Percentiles rank a stretch among this genome's conserved stretches.
Conservation (phyloP, 768 basidiomycete species). For the Russula olivacea region DNA sequence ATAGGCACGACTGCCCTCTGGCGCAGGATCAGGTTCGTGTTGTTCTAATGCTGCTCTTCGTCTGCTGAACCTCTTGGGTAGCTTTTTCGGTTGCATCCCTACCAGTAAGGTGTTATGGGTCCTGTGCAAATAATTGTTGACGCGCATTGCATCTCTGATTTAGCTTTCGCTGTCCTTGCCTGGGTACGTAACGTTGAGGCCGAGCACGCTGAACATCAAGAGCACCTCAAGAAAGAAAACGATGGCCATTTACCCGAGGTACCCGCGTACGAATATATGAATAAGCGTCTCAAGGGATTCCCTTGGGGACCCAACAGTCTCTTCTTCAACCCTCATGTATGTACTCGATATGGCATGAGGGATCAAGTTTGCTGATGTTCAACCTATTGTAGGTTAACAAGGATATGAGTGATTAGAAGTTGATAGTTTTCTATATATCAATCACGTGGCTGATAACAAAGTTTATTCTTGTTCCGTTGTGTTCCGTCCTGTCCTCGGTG, state of each 20-base stretch:
- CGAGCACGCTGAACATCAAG: conserved; percentile 65
- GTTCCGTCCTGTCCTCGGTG: background rate
- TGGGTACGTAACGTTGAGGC: conserved; percentile 50
- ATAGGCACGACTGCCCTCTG: conserved; percentile 73
- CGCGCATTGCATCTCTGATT: background rate
- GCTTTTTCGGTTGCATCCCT: conserved; percentile 71
- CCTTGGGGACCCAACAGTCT: conserved; percentile 82
- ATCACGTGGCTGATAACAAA: background rate
- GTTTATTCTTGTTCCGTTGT: background rate
- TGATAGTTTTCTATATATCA: conserved; percentile 1
- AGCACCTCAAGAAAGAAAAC: conserved; percentile 67
- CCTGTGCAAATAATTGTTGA: background rate
- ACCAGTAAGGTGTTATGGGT: conserved; percentile 47
- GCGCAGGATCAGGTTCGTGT: conserved; percentile 75
- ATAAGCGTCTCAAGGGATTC: conserved; percentile 70
- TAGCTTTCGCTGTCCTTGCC: conserved; percentile 29
- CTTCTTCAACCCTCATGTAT: conserved; percentile 72
- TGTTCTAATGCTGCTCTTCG: background rate
- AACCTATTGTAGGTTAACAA: conserved; percentile 50
- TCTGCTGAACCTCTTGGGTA: conserved; percentile 31
- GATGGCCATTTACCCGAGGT: conserved; percentile 63
- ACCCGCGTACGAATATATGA: conserved; percentile 73
- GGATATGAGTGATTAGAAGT: conserved; percentile 43
- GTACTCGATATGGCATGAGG: conserved; percentile 26
- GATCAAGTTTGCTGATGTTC: conserved; percentile 9